Evolutionary conservation across 345 rosid species (phyloP).

Genomic region (Odontarrhena argentea): DNA sequence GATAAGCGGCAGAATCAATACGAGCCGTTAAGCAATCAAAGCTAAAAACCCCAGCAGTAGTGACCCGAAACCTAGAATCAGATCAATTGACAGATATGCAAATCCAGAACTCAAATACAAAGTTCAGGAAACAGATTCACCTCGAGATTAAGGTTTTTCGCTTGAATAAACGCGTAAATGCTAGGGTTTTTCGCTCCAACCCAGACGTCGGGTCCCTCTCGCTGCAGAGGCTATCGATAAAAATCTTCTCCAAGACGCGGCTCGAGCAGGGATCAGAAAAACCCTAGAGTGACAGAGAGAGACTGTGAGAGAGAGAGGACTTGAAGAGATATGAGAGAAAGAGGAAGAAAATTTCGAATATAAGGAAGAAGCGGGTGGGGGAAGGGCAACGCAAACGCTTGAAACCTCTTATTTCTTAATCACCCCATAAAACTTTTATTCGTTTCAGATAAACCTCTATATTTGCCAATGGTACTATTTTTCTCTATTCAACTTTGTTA

Average conservation of each 20-base stretch:
- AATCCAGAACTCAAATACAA: slow-evolving; percentile 1
- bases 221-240: neutral
- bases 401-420: neutral
- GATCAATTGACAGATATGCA: slow-evolving; percentile 1
- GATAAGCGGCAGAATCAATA: neutral
- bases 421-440: neutral
- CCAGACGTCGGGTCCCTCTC: neutral
- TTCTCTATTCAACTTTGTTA: too few species aligned
- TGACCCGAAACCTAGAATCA: slow-evolving; percentile 7
- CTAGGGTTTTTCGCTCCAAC: slow-evolving; percentile 43
- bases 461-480: too few species aligned
- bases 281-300: slow-evolving; percentile 21
- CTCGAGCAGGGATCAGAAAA: slow-evolving; percentile 31
- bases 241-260: slow-evolving; percentile 2
- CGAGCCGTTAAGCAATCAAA: neutral
- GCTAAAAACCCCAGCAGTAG: slow-evolving; percentile 28
- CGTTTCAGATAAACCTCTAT: neutral
- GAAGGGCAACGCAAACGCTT: neutral
- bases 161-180: slow-evolving; percentile 9
- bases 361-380: slow-evolving; percentile 62
- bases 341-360: slow-evolving; percentile 48
- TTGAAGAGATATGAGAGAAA: slow-evolving; percentile 5
- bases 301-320: neutral
- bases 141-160: slow-evolving; percentile 6
- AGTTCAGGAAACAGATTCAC: slow-evolving; percentile 34